Evolutionary conservation across 2,329 filamentous ascomycete species (phyloP), one percentile per base, ranked within the genome.

Genomic region (Paecilomyces sp.): DNA sequence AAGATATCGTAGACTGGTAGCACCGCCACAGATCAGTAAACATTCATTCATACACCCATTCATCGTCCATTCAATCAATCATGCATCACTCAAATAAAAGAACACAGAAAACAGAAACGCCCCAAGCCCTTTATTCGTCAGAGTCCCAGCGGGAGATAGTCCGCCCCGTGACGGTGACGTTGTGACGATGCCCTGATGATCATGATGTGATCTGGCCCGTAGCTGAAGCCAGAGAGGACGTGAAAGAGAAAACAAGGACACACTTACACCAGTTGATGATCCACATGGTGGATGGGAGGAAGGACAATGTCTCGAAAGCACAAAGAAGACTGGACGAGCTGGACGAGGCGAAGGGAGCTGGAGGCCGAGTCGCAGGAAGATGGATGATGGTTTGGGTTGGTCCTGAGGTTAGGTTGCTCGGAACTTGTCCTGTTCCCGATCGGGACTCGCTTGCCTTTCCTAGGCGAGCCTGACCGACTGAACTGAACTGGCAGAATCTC

Each of bases 201-300:
- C 9, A 31, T 31, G 36, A 41, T 41, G 36, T 41, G 36, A 41
- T 41, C 36, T 41, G 36, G 36, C 36, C 36, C 36, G 36, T 41
- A 41, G 36, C 36, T n/a, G n/a, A 41, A 13, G 60, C 3, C 53
- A 57, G 2, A 57, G 56, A 22, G 62, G 61, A n/a, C 22, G n/a
- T 12, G 33, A 60, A 56, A 28, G 63, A 57, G 61, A 57, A 57
- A 61, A 59, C 54, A 52, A 58, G 52, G 36, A 47, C 59, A 54
- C 56, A 78, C 81, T 68, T 91, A 95, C 91, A 95, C 91, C 92
- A 96, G 85, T 93, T 92, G 75, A 96, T 80, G 77, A 96, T 89
- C 91, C 91, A 96, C 92, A 96, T 96, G 65, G 72, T 82, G 78
- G 67, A 65, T 61, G 62, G 34, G 54, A 18, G 22, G 22, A 22